Base-by-base conservation (phyloP, 2,329 filamentous ascomycete species). In the Talaromyces sp. region DNA sequence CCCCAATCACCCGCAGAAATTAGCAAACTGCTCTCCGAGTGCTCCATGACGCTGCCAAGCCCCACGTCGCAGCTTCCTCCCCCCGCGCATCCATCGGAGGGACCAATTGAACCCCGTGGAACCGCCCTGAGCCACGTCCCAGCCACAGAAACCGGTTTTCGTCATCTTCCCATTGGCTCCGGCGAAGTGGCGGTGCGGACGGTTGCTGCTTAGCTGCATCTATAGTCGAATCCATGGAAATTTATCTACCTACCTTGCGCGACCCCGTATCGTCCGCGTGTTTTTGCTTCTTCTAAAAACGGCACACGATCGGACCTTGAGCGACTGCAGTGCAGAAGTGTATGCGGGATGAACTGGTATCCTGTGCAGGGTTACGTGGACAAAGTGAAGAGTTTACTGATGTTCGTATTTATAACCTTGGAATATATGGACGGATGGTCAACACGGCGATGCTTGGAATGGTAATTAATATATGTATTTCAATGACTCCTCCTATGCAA, bases 1-100 rank as follows among this genome's bases (percentile, higher is more conserved):
- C 33, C 6, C 41, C 41, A 44, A 44, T 44, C 16, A 22, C 8
- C 22, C 6, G 4, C 14, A 14, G 40, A 11, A 3, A 43, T 43
- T 33, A 44, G 44, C 32, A 47, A 44, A 39, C 22, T 47, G 36
- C 24, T 17, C 20, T n/a, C n/a, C n/a, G n/a, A n/a, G n/a, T n/a
- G n/a, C n/a, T 19, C 19, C 11, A 62, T 64, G 61, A 64, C 54
- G 60, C 52, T 51, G 61, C 61, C 61, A 61, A 64, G 60, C 43
- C 39, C 14, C 29, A 33, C 32, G 17, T 17, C 44, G 27, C 30
- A 17, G 19, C 42, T 35, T 16, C 19, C 33, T n/a, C 41, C 32
- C 41, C 41, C 24, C 27, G 41, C 41, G 17, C 24, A 44, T 19
- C 14, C 24, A 32, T n/a, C 16, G 9, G 9, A 3, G 16, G 16